These are phyloP conservation scores for Astragalus membranaceus DNA, from an alignment of 306 rosid species.

Conservation along the genomic window DNA sequence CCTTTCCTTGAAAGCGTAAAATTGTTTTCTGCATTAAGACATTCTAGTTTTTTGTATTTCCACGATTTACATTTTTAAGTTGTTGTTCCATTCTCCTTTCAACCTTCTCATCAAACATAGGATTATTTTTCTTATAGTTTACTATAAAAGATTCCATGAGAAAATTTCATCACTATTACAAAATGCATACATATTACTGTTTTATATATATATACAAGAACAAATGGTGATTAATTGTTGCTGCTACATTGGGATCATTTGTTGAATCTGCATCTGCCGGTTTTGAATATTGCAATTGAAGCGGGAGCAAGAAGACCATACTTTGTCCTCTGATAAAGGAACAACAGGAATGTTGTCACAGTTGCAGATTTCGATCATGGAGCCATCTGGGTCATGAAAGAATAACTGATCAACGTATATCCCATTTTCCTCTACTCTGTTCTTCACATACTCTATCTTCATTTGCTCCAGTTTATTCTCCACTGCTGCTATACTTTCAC, in stretches of 20 bases:
- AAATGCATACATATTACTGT: background rate
- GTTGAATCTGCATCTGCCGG: constrained; percentile 30
- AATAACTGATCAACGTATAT: constrained; percentile 65
- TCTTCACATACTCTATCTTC: constrained; percentile 53
- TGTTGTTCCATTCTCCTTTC: too few species aligned
- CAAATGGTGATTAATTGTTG: background rate
- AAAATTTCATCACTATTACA: too few species aligned
- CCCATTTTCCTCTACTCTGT: constrained; percentile 57
- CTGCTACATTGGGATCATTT: constrained; percentile 20
- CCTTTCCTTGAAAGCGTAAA: too few species aligned
- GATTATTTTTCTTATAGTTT: too few species aligned
- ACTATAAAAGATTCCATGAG: too few species aligned
- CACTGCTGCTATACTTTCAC: constrained; percentile 54
- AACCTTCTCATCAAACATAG: too few species aligned
- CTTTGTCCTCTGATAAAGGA: constrained; percentile 31
- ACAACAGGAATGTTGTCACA: constrained; percentile 68
- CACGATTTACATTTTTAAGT: too few species aligned
- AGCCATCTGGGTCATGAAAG: constrained; percentile 84
- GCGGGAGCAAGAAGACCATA: constrained; percentile 36
- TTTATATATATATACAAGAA: constrained; percentile 17
- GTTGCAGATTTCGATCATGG: constrained; percentile 77
- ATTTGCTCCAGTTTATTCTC: constrained; percentile 56
- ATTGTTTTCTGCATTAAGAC: too few species aligned
- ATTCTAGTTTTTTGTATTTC: too few species aligned
- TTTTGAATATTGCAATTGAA: constrained; percentile 35